These are phyloP conservation scores for Parachlorella kessleri DNA, from an alignment of 139 green algal species.

Conservation along the genomic window DNA sequence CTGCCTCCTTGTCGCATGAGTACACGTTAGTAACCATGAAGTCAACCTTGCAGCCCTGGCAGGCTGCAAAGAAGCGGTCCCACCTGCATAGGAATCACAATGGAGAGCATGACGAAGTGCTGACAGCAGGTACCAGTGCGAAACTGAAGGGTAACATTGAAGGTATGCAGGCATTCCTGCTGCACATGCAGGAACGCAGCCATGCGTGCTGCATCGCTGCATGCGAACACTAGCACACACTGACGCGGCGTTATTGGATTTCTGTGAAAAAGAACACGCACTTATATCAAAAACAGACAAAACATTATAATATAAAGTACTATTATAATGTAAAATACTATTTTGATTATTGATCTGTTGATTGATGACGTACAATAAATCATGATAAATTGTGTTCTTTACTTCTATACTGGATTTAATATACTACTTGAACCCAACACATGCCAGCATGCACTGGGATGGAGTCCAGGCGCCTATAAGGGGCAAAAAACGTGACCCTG, in stretches of 20 bases:
- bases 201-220: not conserved
- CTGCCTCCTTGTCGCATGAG: not conserved
- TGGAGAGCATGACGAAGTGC: too few species aligned
- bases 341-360: conserved; percentile 30
- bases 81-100: not conserved
- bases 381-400: conserved; percentile 27
- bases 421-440: conserved; percentile 18
- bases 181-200: not conserved
- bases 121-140: too few species aligned
- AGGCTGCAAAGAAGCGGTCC: not conserved
- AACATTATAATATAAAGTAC: conserved; percentile 32
- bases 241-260: too few species aligned
- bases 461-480: not conserved
- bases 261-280: conserved; percentile 3
- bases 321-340: too few species aligned
- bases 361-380: conserved; percentile 21
- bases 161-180: not conserved
- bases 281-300: conserved; percentile 21
- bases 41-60: not conserved
- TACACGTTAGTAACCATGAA: not conserved
- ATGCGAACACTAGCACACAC: not conserved
- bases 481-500: too few species aligned
- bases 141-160: not conserved
- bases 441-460: not conserved
- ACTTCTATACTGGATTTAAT: conserved; percentile 43